Conservation (phyloP, 805 yeast genomes). For the Ogataea neopini region DNA sequence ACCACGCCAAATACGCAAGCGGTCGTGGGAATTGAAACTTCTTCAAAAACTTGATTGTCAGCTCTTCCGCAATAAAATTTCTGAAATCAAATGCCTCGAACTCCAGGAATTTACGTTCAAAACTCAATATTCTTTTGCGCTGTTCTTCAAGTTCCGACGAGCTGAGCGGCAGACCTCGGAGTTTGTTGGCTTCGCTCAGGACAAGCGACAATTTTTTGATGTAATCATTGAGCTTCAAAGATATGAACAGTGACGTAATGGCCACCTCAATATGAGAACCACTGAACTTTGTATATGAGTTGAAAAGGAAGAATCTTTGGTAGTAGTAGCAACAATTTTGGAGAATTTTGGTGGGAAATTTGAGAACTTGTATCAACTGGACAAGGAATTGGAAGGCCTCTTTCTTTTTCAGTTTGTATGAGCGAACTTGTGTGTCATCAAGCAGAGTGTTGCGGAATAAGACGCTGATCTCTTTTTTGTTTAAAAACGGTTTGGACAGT, state of each 20-base stretch:
- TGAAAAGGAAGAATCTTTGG: constrained; percentile 69
- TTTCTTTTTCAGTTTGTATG: constrained; percentile 26
- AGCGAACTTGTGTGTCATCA: constrained; percentile 23
- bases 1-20: constrained; percentile 63
- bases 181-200: constrained; percentile 45
- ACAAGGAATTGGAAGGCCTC: constrained; percentile 55
- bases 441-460: constrained; percentile 23
- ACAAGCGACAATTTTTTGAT: constrained; percentile 72
- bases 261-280: constrained; percentile 58
- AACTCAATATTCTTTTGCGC: constrained; percentile 52
- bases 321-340: constrained; percentile 71
- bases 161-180: constrained; percentile 33
- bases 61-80: constrained; percentile 63
- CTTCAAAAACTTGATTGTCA: constrained; percentile 61
- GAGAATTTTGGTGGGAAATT: constrained; percentile 69
- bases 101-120: constrained; percentile 76
- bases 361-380: constrained; percentile 52
- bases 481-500: constrained; percentile 38
- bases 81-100: constrained; percentile 80
- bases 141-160: constrained; percentile 49
- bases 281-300: constrained; percentile 53
- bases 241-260: constrained; percentile 64
- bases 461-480: constrained; percentile 29
- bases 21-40: constrained; percentile 46
- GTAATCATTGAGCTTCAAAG: constrained; percentile 81